Evolutionary conservation across 306 rosid genomes (phyloP).

Genomic region (Mimosa bimucronata): DNA sequence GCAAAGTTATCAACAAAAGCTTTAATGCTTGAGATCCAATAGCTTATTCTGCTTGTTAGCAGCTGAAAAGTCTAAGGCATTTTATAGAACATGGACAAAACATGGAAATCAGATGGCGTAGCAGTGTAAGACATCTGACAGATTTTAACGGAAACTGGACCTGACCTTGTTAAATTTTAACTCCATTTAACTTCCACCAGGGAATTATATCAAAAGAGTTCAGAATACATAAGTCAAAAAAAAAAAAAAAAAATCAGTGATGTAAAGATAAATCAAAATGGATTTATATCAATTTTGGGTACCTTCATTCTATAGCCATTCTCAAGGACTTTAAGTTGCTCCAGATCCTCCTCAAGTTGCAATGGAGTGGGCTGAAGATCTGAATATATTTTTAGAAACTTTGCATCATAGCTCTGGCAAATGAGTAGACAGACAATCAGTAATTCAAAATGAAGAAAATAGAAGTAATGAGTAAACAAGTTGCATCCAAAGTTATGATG

Average conservation of each 20-base stretch:
- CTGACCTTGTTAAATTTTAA: background rate
- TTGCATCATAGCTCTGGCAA: slow-evolving; percentile 83
- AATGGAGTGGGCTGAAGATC: slow-evolving; percentile 78
- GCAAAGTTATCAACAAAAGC: background rate
- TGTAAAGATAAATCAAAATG: slow-evolving; percentile 10
- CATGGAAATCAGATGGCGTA: slow-evolving; percentile 5
- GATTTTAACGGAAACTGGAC: slow-evolving; percentile 6
- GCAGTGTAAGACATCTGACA: slow-evolving; percentile 11
- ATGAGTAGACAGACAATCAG: slow-evolving; percentile 26
- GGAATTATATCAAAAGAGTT: background rate
- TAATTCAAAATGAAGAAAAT: slow-evolving; percentile 27
- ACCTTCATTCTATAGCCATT: slow-evolving; percentile 99
- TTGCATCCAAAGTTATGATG: background rate
- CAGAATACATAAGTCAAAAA: background rate
- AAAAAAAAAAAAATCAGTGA: background rate
- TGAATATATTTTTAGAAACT: slow-evolving; percentile 76
- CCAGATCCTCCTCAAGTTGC: slow-evolving; percentile 97
- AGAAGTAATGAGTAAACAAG: background rate
- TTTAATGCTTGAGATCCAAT: background rate
- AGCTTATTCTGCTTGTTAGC: background rate
- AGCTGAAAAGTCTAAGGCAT: background rate
- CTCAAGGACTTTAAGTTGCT: slow-evolving; percentile 97
- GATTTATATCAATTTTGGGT: slow-evolving; percentile 12
- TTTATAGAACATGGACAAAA: slow-evolving; percentile 27
- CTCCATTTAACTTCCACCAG: background rate